phyloP scores from a whole-genome alignment of 257 asterid genomes.

The Osmanthus fragrans region DNA sequence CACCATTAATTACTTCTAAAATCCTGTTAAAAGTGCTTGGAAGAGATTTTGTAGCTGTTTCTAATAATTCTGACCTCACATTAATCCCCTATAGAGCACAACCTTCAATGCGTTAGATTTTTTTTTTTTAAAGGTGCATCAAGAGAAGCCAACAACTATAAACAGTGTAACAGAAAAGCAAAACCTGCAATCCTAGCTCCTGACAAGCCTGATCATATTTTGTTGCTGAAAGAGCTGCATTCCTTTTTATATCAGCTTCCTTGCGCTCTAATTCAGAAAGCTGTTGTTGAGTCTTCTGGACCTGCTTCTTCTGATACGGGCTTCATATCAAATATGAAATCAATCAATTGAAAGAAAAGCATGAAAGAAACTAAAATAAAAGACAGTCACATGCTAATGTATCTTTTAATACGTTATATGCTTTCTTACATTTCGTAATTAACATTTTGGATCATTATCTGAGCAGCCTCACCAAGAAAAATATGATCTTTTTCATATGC shows the following conservation, averaged over 20 bases:
- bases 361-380: background rate
- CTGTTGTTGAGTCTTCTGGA: conserved; percentile 91
- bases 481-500: conserved; percentile 85
- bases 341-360: conserved; percentile 9
- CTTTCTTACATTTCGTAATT: conserved; percentile 82
- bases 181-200: conserved; percentile 95
- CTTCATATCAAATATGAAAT: conserved; percentile 35
- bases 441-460: conserved; percentile 87
- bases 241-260: conserved; percentile 91
- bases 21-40: conserved; percentile 73
- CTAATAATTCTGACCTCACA: conserved; percentile 81
- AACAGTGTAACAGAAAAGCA: conserved; percentile 9
- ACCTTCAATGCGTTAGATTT: background rate
- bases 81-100: conserved; percentile 66
- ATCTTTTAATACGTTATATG: conserved; percentile 3
- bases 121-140: background rate
- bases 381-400: background rate
- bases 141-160: background rate
- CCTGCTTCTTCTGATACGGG: conserved; percentile 90
- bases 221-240: conserved; percentile 84
- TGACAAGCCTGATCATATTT: conserved; percentile 94
- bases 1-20: conserved; percentile 69
- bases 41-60: conserved; percentile 70
- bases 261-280: conserved; percentile 82
- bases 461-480: conserved; percentile 97